Evolutionary conservation across 352 stramenopile genomes (phyloP), one percentile per base, ranked within the genome.

Genomic region (Phytophthora idaei): DNA sequence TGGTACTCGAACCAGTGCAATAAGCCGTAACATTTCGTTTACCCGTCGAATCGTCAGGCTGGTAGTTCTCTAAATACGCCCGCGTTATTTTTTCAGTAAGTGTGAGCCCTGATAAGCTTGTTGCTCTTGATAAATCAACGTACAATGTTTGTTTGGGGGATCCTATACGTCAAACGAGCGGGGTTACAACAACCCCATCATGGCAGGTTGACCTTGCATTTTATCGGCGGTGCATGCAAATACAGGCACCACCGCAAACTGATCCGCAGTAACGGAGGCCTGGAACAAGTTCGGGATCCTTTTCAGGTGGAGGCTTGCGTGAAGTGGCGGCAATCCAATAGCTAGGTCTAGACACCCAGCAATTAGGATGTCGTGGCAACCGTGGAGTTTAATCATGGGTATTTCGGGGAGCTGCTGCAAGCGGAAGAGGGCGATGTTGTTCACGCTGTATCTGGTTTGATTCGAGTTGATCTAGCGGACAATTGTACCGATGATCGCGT

Each of bases 171-270:
- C 47, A 47, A 10, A 52, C 9, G 0, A 57, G 37, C 2, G 28
- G 27, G 1, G 48, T 74, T 0, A 77, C 57, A 3, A 77, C 56
- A 37, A 77, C 47, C 0, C 61, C 56, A n/a, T 73, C 46, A 2
- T 60, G 21, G 17, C 64, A 77, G 1, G 69, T 77, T 77, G 60
- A 0, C 70, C 65, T 51, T 72, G 70, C 0, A 77, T 29, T 25
- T 78, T 78, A 48, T 72, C 70, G 0, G 65, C 68, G 1, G 65
- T 74, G 21, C 61, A 74, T 4, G 66, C 15, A 46, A 72, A 78
- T 3, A 55, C 66, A 1, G 66, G 53, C 0, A 72, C 70, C 9
- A 67, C 44, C 0, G 57, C 57, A 39, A 78, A 72, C 37, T 74
- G 61, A n/a, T 64, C 27, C 0, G 74, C 49, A 0, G 70, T 74